These are phyloP conservation scores for Didymella arachidicola DNA, from an alignment of 2,329 filamentous ascomycete species.

Conservation along the genomic window DNA sequence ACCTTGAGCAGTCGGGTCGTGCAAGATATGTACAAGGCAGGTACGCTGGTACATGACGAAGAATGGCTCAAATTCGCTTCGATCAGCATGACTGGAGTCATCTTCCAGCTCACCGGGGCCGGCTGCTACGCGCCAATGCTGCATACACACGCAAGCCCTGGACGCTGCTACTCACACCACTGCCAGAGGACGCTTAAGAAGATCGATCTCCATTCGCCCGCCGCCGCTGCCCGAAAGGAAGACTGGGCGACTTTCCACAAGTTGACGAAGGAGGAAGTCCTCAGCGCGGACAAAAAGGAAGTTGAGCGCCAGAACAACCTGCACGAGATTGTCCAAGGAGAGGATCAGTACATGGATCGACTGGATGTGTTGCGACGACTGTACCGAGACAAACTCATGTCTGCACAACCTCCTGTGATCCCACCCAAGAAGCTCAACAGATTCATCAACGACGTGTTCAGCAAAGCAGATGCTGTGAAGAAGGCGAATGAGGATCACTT, in stretches of 20 bases:
- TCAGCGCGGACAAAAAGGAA: constrained; percentile 80
- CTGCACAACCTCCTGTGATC: constrained; percentile 80
- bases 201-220: constrained; percentile 81
- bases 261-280: constrained; percentile 77
- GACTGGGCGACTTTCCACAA: constrained; percentile 93
- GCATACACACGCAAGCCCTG: constrained; percentile 71
- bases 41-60: constrained; percentile 84
- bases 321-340: constrained; percentile 93
- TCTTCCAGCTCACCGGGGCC: constrained; percentile 89
- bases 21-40: constrained; percentile 77
- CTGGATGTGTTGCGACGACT: constrained; percentile 84
- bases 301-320: constrained; percentile 91
- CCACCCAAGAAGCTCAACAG: constrained; percentile 77
- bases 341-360: constrained; percentile 89
- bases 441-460: constrained; percentile 87
- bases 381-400: constrained; percentile 81
- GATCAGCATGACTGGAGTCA: constrained; percentile 82
- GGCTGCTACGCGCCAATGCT: constrained; percentile 90
- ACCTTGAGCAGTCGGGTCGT: constrained; percentile 80
- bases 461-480: constrained; percentile 86
- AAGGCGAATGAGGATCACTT: constrained; percentile 92
- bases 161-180: constrained; percentile 90
- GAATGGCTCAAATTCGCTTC: constrained; percentile 96
- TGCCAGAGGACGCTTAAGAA: constrained; percentile 95
- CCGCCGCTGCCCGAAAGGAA: constrained; percentile 69